Percentiles rank a stretch among this genome's conserved stretches.
These are phyloP conservation scores for Laburnicola sp. DNA, from an alignment of 2,329 filamentous ascomycete species.

Conservation along the genomic window DNA sequence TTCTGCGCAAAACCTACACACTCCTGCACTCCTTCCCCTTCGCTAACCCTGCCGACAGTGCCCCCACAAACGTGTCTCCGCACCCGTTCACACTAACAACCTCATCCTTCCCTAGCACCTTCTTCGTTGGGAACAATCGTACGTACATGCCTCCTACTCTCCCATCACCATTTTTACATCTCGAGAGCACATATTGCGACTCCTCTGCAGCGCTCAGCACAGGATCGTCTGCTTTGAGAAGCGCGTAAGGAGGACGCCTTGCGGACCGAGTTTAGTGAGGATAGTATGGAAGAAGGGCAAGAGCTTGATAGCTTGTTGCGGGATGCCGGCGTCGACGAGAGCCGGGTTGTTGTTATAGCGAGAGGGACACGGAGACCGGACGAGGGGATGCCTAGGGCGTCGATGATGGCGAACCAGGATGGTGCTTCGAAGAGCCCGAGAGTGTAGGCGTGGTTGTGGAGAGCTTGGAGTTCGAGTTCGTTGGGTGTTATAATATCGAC, in stretches of 20 bases:
- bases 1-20: slow-evolving; percentile 79
- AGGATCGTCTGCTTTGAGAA: slow-evolving; percentile 69
- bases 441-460: slow-evolving; percentile 71
- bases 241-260: slow-evolving; percentile 74
- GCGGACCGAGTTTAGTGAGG: slow-evolving; percentile 76
- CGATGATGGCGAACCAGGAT: slow-evolving; percentile 79
- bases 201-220: slow-evolving; percentile 65
- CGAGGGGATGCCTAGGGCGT: slow-evolving; percentile 75
- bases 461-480: slow-evolving; percentile 74
- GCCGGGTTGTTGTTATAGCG: slow-evolving; percentile 65
- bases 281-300: slow-evolving; percentile 86
- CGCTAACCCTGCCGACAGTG: slow-evolving; percentile 76
- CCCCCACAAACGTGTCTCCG: slow-evolving; percentile 89
- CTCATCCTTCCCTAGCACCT: slow-evolving; percentile 62
- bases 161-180: slow-evolving; percentile 55
- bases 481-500: slow-evolving; percentile 83
- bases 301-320: slow-evolving; percentile 80
- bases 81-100: slow-evolving; percentile 91
- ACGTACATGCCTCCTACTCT: slow-evolving; percentile 79
- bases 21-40: slow-evolving; percentile 58
- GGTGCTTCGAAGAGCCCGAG: slow-evolving; percentile 68
- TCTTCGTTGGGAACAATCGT: slow-evolving; percentile 67
- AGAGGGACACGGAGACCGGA: slow-evolving; percentile 71
- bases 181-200: slow-evolving; percentile 71
- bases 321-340: slow-evolving; percentile 78